Evolutionary conservation across 2,329 filamentous ascomycete species (phyloP), one percentile per base, ranked within the genome.

Genomic region (Penicillium paneum): DNA sequence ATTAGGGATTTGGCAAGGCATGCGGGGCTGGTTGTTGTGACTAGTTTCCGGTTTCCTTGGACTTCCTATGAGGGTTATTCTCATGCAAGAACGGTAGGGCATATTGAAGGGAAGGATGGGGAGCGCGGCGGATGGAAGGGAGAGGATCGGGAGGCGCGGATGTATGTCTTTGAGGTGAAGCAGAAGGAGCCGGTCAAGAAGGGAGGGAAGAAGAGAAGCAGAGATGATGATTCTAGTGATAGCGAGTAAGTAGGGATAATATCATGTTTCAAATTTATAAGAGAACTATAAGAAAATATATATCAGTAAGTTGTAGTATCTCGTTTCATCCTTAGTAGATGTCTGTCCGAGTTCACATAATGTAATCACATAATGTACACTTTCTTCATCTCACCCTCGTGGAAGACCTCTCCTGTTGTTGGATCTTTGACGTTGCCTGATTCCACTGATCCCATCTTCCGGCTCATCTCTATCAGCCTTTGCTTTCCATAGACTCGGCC

Each of bases 321-420:
- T 39, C 8, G n/a, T 39, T 29, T 21, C 34, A 21, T 48, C 15
- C 8, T 41, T 13, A 34, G 35, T 32, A 38, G 7, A 26, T 35
- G 8, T 10, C 35, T 49, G 28, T 11, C 10, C 17, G 7, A 38
- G n/a, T 28, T 57, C 76, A 96, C 50, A 90, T 90, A 56, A 97
- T 96, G 70, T 87, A 99, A 24, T 57, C 76, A 96, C 50, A 90
- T 90, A 56, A 97, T 96, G 70, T 87, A 99, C 21, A 97, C 91
- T 78, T 95, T 97, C 78, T 89, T 89, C 55, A 94, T 76, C 52
- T 83, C 79, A 1, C 80, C 78, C 49, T 79, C 76, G 1, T 79
- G 72, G 66, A 82, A 94, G 11, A 88, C 75, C 47, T 90, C 83
- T 0, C 87, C 87, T 1, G 88, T 91, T 17, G 87, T 85, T 19